Evolutionary conservation across 2,329 filamentous ascomycete genomes (phyloP), one percentile per base, ranked within the genome.

Genomic region (Pseudophaeomoniella oleicola): DNA sequence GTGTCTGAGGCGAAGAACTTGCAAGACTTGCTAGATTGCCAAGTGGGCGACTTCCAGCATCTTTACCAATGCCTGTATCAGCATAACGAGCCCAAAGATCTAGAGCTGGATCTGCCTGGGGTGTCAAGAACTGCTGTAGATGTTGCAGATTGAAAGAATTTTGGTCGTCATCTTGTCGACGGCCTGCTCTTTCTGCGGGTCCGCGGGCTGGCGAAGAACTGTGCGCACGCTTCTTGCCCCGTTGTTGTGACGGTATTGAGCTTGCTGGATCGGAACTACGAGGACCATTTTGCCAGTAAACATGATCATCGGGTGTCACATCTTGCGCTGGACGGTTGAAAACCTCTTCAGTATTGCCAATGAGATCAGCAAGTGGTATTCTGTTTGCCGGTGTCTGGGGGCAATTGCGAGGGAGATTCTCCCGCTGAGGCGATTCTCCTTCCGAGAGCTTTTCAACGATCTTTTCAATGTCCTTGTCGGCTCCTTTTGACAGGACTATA

Each of bases 1-100:
- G 69, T 19, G 76, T 75, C 36, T 79, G 78, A 2, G 80, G 84
- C 3, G 78, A 83, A 0, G 78, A 81, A 2, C 77, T 66, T 60
- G 81, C 73, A 16, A 84, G 60, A 38, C 81, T 72, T 34, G 73
- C 71, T 16, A 83, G 62, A 12, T 69, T 60, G 29, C 72, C 72
- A 46, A 74, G 75, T 30, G 53, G 54, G 31, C 66, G 55, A 14
- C 70, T 69, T 1, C 59, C 54, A 5, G 58, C 52, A 32, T 57
- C 55, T 42, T 66, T 56, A 11, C 62, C 52, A 37, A 58, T 55
- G 42, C 67, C 61, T 49, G 65, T 59, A 37, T 74, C 57, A 27
- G 79, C 71, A 51, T 83, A 85, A 36, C 79, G 75, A 46, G 81
- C 81, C 82, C 82, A 88, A 2, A 87, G 58, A 44, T 87, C 80